Percentiles rank a stretch among this genome's conserved stretches.
Evolutionary conservation across 2,329 filamentous ascomycete genomes (phyloP).

Genomic region (Aplosporella prunicola): DNA sequence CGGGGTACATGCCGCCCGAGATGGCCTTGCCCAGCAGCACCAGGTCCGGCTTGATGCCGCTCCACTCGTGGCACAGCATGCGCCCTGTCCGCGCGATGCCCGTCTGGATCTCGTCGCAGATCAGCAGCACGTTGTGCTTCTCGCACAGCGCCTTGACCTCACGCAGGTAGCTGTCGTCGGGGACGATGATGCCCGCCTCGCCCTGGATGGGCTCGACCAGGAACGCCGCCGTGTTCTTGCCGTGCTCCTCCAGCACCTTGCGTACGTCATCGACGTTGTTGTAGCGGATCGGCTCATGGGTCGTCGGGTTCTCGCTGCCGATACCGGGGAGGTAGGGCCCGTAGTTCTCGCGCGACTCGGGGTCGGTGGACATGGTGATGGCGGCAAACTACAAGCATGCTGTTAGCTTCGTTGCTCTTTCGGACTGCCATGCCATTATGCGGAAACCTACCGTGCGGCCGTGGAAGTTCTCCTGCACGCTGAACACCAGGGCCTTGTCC

Average conservation of each 20-base stretch:
- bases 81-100: slow-evolving; percentile 91
- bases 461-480: slow-evolving; percentile 88
- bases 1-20: slow-evolving; percentile 98
- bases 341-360: slow-evolving; percentile 93
- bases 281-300: slow-evolving; percentile 70
- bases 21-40: slow-evolving; percentile 95
- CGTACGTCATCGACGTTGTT: slow-evolving; percentile 77
- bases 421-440: too few species aligned
- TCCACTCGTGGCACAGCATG: slow-evolving; percentile 91
- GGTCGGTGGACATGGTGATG: slow-evolving; percentile 89
- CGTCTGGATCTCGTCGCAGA: slow-evolving; percentile 98
- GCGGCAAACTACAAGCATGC: slow-evolving; percentile 65
- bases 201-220: slow-evolving; percentile 96
- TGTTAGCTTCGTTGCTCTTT: background rate
- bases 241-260: slow-evolving; percentile 67
- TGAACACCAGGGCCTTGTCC: slow-evolving; percentile 75
- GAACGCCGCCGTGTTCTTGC: slow-evolving; percentile 80
- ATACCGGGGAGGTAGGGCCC: slow-evolving; percentile 89
- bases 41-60: slow-evolving; percentile 88
- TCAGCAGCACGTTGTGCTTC: slow-evolving; percentile 89
- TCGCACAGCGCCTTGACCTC: slow-evolving; percentile 78
- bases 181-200: slow-evolving; percentile 92
- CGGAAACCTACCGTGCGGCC: slow-evolving; percentile 71
- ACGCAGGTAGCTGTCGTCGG: slow-evolving; percentile 76
- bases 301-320: slow-evolving; percentile 65